Evolutionary conservation across 2,329 filamentous ascomycete genomes (phyloP), one percentile per base, ranked within the genome.

Genomic region (Phaeosphaeria sp.): DNA sequence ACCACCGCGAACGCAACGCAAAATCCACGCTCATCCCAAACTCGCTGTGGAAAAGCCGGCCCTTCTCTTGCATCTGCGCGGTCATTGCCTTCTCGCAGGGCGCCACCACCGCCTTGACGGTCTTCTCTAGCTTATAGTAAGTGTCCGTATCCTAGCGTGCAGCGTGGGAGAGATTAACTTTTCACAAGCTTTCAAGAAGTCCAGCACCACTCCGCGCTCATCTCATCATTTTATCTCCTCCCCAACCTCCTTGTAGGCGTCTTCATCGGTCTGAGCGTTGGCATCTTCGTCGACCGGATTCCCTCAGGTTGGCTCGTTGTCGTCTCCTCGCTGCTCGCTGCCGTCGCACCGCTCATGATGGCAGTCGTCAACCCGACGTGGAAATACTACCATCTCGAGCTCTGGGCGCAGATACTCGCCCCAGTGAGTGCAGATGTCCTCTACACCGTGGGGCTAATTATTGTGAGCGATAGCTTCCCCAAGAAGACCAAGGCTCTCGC

Each of bases 401-500:
- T 74, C 58, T 82, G 77, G 77, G 79, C 80, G 0, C 66, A 67
- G 27, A 58, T 81, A 0, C 68, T 84, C 18, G 67, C 72, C 13
- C 82, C 82, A 0, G 64, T 84, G 3, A 77, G 74, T 10, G 71
- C 59, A 21, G 81, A 84, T 49, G 78, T 85, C 0, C 75, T 88
- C 6, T 87, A 86, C 66, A 87, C 84, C 0, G 80, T 88, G 2
- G 83, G 81, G 0, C 75, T 84, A 22, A 78, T 88, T 18, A 73
- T 87, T 3, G 81, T 88, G 10, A 80, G 81, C 0, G 81, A 84
- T 15, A 80, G 78, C 2, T 88, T 88, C 60, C 82, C 84, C 0
- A 76, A 80, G n/a, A 74, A 84, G 9, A 86, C 80, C 0, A 86
- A 89, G 56, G 84, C 83, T 0, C 75, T 89, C 0, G 86, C 85